phyloP scores from a whole-genome alignment of 108 stramenopile genomes.

The Cyclotella distinguenda region DNA sequence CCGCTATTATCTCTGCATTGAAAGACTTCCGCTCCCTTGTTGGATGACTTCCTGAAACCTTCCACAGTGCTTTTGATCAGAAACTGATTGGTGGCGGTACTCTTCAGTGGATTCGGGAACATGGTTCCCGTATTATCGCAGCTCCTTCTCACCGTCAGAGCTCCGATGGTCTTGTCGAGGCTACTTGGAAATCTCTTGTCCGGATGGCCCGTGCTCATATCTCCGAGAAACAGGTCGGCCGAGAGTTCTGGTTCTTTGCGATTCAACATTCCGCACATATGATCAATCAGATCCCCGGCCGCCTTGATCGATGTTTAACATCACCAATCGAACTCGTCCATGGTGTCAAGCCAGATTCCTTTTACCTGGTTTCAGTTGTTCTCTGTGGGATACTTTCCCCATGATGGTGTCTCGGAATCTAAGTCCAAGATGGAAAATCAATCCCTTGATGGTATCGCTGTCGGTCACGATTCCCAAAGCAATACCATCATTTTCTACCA shows the following conservation, averaged over 20 bases:
- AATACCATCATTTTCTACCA: constrained; percentile 17
- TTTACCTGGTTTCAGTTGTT: constrained; percentile 1
- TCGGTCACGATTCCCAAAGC: neutral
- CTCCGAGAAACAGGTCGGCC: constrained; percentile 11
- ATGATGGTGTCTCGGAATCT: neutral
- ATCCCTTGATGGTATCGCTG: neutral
- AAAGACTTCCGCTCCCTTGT: too few species aligned
- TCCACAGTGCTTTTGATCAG: too few species aligned
- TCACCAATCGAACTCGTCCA: constrained; percentile 1
- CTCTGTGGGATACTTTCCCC: neutral
- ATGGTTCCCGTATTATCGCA: too few species aligned
- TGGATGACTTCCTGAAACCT: too few species aligned
- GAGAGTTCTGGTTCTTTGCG: constrained; percentile 2
- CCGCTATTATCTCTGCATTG: too few species aligned
- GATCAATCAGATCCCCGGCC: neutral
- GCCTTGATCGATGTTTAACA: neutral
- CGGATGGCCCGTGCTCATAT: constrained; percentile 14
- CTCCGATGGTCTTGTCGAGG: too few species aligned
- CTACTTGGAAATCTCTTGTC: too few species aligned
- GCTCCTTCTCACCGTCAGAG: too few species aligned
- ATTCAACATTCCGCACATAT: neutral
- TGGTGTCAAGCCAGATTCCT: neutral
- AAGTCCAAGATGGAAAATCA: neutral
- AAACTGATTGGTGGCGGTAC: too few species aligned
- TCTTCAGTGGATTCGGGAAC: too few species aligned